Percentiles rank a stretch among this genome's conserved stretches.
Conservation (phyloP, 768 basidiomycete genomes). For the Tephrocybe sp. region DNA sequence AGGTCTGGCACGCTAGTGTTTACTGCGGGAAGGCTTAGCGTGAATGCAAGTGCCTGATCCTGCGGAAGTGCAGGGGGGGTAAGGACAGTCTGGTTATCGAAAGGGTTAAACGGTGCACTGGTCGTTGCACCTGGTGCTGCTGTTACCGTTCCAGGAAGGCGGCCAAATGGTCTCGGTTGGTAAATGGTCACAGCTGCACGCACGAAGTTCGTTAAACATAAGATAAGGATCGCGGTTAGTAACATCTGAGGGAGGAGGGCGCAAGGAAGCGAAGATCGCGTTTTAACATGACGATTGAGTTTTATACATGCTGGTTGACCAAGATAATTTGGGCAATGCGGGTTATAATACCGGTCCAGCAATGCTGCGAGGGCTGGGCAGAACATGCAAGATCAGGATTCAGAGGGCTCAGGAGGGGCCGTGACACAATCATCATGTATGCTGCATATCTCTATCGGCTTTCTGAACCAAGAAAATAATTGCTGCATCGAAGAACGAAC, state of each 20-base stretch:
- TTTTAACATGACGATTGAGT: too few relatives aligned
- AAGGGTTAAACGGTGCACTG: constrained; percentile 21
- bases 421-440: neutral
- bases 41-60: constrained; percentile 39
- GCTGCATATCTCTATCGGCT: neutral
- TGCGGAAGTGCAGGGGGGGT: constrained; percentile 44
- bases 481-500: neutral
- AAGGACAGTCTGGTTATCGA: constrained; percentile 48
- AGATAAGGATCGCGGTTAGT: neutral
- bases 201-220: neutral
- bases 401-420: too few relatives aligned
- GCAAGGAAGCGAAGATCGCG: too few relatives aligned
- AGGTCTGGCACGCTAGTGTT: constrained; percentile 26
- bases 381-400: too few relatives aligned
- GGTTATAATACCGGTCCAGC: too few relatives aligned
- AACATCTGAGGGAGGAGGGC: neutral
- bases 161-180: constrained; percentile 23
- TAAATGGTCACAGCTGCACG: constrained; percentile 25
- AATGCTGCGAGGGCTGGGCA: too few relatives aligned
- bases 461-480: neutral
- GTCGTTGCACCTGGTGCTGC: constrained; percentile 18
- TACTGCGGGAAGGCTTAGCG: constrained; percentile 34
- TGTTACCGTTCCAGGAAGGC: constrained; percentile 11
- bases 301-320: too few relatives aligned
- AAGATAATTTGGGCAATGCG: neutral